phyloP scores from a whole-genome alignment of 2,329 filamentous ascomycete genomes.

The Colletotrichum sojae region DNA sequence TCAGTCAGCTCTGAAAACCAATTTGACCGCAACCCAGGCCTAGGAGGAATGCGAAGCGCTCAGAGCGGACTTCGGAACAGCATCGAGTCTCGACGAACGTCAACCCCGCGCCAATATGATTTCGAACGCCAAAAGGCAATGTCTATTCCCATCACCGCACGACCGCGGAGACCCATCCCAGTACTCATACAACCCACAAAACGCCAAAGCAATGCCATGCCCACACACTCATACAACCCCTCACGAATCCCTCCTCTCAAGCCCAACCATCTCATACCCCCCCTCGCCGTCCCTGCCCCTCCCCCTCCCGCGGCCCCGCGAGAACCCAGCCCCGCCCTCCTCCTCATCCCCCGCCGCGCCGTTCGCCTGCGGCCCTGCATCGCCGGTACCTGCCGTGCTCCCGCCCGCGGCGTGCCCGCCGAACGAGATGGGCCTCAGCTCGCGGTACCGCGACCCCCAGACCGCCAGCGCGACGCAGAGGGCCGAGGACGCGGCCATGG shows the following conservation, averaged over 20 bases:
- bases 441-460: conserved; percentile 92
- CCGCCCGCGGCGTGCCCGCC: conserved; percentile 68
- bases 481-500: conserved; percentile 63
- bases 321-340: conserved; percentile 64
- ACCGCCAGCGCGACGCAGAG: conserved; percentile 76
- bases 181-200: conserved; percentile 43
- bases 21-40: too few relatives aligned
- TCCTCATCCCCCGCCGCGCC: conserved; percentile 49
- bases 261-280: conserved; percentile 77
- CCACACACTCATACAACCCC: neutral
- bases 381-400: conserved; percentile 42
- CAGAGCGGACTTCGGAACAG: too few relatives aligned
- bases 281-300: conserved; percentile 68
- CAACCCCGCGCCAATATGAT: too few relatives aligned
- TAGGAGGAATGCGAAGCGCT: too few relatives aligned
- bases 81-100: too few relatives aligned
- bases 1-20: too few relatives aligned
- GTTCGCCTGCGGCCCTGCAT: conserved; percentile 41
- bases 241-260: conserved; percentile 53
- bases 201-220: conserved; percentile 52
- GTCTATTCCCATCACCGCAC: neutral
- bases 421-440: conserved; percentile 90
- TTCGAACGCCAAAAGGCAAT: neutral
- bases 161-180: neutral
- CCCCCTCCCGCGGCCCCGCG: conserved; percentile 65